These are phyloP conservation scores for Corynascus novoguineensis DNA, from an alignment of 495 filamentous ascomycete species.

Conservation along the genomic window DNA sequence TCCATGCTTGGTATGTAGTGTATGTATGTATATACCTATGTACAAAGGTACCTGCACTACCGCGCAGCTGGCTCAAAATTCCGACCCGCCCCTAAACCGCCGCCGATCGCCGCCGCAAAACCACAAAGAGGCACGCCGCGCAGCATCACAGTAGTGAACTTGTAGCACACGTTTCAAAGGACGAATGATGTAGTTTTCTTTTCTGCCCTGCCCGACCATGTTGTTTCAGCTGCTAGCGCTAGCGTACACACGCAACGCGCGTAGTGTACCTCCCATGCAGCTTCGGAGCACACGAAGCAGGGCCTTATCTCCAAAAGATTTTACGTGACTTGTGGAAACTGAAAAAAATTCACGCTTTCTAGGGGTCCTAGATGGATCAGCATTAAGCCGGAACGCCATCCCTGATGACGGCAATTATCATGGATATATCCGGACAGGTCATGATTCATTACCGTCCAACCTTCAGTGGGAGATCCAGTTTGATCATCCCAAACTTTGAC, in stretches of 20 bases:
- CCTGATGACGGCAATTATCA: background rate
- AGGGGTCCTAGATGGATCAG: background rate
- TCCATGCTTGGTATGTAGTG: too few relatives aligned
- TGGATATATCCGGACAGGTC: background rate
- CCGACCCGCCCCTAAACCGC: background rate
- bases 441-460: too few relatives aligned
- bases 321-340: conserved; percentile 1
- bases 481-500: background rate
- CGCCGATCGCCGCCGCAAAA: conserved; percentile 4
- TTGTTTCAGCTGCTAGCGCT: background rate
- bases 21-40: too few relatives aligned
- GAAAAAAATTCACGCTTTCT: background rate
- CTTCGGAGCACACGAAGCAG: background rate
- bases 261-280: background rate
- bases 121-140: background rate
- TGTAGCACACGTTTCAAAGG: too few relatives aligned
- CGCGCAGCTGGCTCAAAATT: background rate
- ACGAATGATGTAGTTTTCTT: too few relatives aligned
- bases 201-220: background rate
- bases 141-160: background rate
- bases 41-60: background rate
- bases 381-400: background rate
- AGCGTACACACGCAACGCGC: background rate
- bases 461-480: too few relatives aligned
- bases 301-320: background rate